phyloP scores from a whole-genome alignment of 257 asterid genomes.

The Primulina eburnea region DNA sequence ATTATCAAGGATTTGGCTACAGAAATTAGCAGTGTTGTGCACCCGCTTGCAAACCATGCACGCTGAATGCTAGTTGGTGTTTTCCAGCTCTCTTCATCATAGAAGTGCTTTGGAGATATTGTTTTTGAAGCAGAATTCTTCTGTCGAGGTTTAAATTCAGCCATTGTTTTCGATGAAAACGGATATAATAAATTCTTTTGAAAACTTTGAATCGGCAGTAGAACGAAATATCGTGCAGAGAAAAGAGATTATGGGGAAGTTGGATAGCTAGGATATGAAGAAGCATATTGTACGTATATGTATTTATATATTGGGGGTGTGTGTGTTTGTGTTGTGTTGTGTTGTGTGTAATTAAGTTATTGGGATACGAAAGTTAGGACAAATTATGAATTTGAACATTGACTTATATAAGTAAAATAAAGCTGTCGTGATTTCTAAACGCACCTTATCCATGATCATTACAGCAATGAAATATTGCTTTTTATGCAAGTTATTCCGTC shows the following conservation, averaged over 20 bases:
- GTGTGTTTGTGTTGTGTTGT: too few relatives aligned
- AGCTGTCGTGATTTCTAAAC: too few relatives aligned
- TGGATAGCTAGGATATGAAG: neutral
- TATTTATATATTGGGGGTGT: neutral
- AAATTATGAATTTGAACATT: too few relatives aligned
- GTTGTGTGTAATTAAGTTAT: too few relatives aligned
- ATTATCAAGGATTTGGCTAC: slow-evolving; percentile 16
- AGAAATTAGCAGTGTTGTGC: slow-evolving; percentile 20
- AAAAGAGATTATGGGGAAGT: neutral
- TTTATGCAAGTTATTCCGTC: neutral
- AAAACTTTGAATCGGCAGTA: neutral
- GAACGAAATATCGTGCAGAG: neutral
- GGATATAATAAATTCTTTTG: neutral
- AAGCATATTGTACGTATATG: too few relatives aligned
- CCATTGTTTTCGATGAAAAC: neutral
- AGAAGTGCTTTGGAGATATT: neutral
- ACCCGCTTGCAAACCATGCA: slow-evolving; percentile 26
- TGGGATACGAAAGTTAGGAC: neutral
- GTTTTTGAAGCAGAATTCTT: neutral
- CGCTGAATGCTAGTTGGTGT: slow-evolving; percentile 19
- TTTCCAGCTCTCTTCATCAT: slow-evolving; percentile 11
- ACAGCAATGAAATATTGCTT: too few relatives aligned
- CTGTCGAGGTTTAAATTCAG: neutral
- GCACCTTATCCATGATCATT: neutral
- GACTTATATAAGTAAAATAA: too few relatives aligned